phyloP scores from a whole-genome alignment of 768 basidiomycete genomes.

The Royoungia palumana region DNA sequence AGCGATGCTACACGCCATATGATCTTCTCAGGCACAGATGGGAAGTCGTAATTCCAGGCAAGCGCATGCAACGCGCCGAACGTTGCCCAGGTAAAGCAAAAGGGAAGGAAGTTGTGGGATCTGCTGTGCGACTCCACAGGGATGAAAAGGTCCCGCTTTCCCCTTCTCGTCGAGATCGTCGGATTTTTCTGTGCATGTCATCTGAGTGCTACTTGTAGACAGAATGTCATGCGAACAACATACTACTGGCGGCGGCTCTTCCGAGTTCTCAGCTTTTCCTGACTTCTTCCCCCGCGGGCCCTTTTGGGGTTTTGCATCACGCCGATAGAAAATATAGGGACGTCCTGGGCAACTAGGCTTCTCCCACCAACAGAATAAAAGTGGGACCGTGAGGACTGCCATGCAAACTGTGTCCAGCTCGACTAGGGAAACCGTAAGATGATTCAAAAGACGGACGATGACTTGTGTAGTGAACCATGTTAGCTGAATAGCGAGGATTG shows the following conservation, averaged over 20 bases:
- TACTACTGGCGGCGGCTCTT: background rate
- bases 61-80: background rate
- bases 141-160: background rate
- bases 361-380: background rate
- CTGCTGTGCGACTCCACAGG: too few relatives aligned
- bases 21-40: background rate
- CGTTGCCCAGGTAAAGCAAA: background rate
- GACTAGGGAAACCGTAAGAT: background rate
- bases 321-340: conserved; percentile 1
- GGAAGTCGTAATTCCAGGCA: conserved; percentile 1
- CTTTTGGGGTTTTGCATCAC: background rate
- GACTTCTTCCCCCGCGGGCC: too few relatives aligned
- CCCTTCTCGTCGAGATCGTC: background rate
- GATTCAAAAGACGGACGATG: background rate
- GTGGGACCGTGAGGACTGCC: background rate
- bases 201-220: background rate
- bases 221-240: background rate
- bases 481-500: background rate
- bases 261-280: background rate
- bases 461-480: background rate
- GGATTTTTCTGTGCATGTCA: background rate
- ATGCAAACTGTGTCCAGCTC: background rate
- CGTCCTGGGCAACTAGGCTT: background rate
- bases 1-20: conserved; percentile 1
- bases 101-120: background rate